Conservation (phyloP, 352 stramenopile species). For the Pythium guiyangense region DNA sequence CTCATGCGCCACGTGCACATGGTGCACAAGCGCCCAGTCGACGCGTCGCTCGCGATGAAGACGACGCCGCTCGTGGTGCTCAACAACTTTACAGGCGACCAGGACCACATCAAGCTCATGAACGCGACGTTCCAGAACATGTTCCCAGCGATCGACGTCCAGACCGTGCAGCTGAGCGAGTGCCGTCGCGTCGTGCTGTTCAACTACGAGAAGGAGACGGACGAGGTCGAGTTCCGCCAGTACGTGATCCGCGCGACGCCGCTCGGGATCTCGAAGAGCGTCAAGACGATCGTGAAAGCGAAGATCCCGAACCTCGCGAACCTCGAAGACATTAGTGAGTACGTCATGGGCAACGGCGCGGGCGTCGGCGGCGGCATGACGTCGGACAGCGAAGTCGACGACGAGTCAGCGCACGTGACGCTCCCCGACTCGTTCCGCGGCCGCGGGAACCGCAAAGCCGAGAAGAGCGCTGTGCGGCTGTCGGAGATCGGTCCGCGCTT, state of each 20-base stretch:
- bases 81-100: constrained; percentile 96
- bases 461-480: constrained; percentile 93
- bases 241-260: constrained; percentile 96
- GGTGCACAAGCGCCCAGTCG: constrained; percentile 89
- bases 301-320: constrained; percentile 94
- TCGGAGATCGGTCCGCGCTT: constrained; percentile 95
- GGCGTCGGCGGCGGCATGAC: constrained; percentile 51
- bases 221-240: constrained; percentile 95
- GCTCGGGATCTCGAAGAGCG: constrained; percentile 88
- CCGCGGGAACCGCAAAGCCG: constrained; percentile 88
- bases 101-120: constrained; percentile 92
- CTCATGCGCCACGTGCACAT: constrained; percentile 91
- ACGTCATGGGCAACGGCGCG: constrained; percentile 83
- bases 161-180: constrained; percentile 93
- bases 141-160: constrained; percentile 98
- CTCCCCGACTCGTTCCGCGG: constrained; percentile 91
- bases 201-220: constrained; percentile 92
- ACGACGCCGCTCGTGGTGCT: constrained; percentile 95
- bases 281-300: constrained; percentile 90
- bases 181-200: constrained; percentile 97
- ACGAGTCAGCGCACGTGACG: constrained; percentile 90
- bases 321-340: constrained; percentile 96
- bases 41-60: constrained; percentile 83
- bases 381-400: constrained; percentile 95
- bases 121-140: constrained; percentile 99